phyloP scores from a whole-genome alignment of 1,139 yeast genomes.

The Debaryomycetaceae sp. region DNA sequence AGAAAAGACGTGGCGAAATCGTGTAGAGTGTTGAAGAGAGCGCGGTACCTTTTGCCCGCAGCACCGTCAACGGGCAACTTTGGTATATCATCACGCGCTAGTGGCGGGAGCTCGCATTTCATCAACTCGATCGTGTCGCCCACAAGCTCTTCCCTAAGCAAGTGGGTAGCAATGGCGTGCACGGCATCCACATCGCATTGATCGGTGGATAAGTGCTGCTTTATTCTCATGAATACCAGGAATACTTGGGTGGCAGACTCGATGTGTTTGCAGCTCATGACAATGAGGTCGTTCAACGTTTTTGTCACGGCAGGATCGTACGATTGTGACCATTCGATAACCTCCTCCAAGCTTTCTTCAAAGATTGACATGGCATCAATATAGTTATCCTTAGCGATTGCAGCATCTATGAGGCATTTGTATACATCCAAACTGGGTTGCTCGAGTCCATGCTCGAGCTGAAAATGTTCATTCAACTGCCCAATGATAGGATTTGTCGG shows the following conservation, averaged over 20 bases:
- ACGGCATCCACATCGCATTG: conserved; percentile 30
- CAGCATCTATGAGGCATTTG: conserved; percentile 20
- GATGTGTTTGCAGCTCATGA: conserved; percentile 10
- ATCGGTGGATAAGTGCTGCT: conserved; percentile 25
- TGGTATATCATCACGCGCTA: conserved; percentile 24
- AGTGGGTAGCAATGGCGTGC: conserved; percentile 32
- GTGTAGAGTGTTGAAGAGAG: conserved; percentile 30
- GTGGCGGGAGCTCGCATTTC: conserved; percentile 45
- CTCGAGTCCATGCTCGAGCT: conserved; percentile 7
- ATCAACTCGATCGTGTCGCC: conserved; percentile 53
- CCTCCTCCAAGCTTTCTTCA: conserved; percentile 18
- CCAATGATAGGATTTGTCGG: conserved; percentile 13
- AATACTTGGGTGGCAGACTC: conserved; percentile 17
- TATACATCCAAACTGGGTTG: conserved; percentile 15
- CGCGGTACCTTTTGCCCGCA: conserved; percentile 17
- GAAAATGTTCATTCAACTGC: conserved; percentile 8
- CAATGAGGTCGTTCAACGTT: conserved; percentile 25
- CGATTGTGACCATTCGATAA: conserved; percentile 20
- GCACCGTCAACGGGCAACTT: conserved; percentile 18
- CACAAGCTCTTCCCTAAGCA: conserved; percentile 37
- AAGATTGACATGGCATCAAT: conserved; percentile 19
- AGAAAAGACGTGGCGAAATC: conserved; percentile 33
- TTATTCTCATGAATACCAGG: conserved; percentile 23
- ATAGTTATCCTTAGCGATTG: conserved; percentile 12
- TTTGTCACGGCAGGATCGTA: conserved; percentile 18